Percentiles rank a stretch among this genome's conserved stretches.
phyloP scores from a whole-genome alignment of 352 stramenopile species.

The Globisporangium radiosum region DNA sequence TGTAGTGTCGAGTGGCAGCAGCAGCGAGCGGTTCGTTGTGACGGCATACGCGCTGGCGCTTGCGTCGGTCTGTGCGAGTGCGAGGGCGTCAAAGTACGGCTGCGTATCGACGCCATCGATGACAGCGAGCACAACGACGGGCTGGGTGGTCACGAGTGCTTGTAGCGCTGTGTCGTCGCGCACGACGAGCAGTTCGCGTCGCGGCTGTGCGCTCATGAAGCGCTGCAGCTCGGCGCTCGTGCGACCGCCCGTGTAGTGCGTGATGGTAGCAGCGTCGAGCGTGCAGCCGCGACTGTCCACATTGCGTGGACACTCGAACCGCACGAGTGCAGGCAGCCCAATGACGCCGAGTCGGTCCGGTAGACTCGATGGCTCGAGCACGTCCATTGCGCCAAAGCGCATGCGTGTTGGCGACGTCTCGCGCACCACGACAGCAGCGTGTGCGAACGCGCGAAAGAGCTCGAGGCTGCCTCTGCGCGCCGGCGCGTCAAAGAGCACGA shows the following conservation, averaged over 20 bases:
- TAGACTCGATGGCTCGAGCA: conserved; percentile 8
- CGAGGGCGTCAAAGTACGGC: conserved; percentile 23
- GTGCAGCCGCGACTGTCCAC: conserved; percentile 10
- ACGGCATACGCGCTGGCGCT: conserved; percentile 17
- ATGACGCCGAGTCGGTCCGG: conserved; percentile 15
- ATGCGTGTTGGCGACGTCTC: conserved; percentile 12
- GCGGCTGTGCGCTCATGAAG: conserved; percentile 23
- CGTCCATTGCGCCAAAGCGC: conserved; percentile 24
- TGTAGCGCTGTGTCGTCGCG: conserved; percentile 9
- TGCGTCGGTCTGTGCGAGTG: conserved; percentile 24
- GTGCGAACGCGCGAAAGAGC: conserved; percentile 23
- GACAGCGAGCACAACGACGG: conserved; percentile 29
- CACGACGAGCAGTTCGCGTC: conserved; percentile 16
- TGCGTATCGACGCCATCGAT: conserved; percentile 25
- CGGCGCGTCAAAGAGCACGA: conserved; percentile 37
- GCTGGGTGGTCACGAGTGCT: conserved; percentile 11
- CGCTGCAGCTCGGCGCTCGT: conserved; percentile 35
- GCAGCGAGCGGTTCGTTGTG: conserved; percentile 16
- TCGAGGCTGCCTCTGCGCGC: conserved; percentile 20
- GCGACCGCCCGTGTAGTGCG: conserved; percentile 24
- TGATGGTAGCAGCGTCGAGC: conserved; percentile 7
- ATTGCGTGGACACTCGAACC: conserved; percentile 21
- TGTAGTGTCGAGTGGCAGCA: not conserved
- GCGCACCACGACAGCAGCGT: conserved; percentile 23
- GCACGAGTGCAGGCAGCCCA: conserved; percentile 24